Percentiles rank a stretch among this genome's conserved stretches.
Evolutionary conservation across 1,284 basidiomycete genomes (phyloP).

Genomic region (Cutaneotrichosporon sp.): DNA sequence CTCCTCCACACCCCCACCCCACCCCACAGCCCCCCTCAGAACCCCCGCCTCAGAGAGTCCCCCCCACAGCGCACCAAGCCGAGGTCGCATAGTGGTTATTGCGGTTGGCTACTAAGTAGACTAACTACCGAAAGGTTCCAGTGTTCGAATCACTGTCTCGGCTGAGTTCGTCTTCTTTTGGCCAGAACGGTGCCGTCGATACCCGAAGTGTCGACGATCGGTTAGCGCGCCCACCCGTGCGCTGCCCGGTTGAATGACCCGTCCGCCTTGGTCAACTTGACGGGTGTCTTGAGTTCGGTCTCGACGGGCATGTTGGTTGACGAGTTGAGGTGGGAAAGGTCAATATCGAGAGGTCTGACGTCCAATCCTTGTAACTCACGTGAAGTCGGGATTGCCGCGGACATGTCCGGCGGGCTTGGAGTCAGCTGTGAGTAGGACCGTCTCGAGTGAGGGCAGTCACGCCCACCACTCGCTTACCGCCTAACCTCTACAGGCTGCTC

Average conservation of each 20-base stretch:
- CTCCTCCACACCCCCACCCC: too few species aligned
- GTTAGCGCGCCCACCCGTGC: slow-evolving; percentile 21
- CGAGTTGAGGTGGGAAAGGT: too few species aligned
- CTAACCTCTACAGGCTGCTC: too few species aligned
- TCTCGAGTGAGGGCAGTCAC: too few species aligned
- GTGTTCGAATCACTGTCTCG: background rate
- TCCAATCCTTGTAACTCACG: too few species aligned
- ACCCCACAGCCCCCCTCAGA: too few species aligned
- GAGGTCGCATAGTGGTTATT: slow-evolving; percentile 1
- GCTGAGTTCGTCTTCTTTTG: slow-evolving; percentile 1
- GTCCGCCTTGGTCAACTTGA: slow-evolving; percentile 13
- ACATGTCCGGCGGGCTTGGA: too few species aligned
- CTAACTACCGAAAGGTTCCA: slow-evolving; percentile 3
- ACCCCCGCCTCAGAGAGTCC: too few species aligned
- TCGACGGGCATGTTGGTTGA: background rate
- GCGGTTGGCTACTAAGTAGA: slow-evolving; percentile 3
- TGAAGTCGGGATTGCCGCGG: too few species aligned
- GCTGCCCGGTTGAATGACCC: slow-evolving; percentile 16
- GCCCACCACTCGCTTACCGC: too few species aligned
- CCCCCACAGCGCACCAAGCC: background rate
- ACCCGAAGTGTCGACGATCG: slow-evolving; percentile 12
- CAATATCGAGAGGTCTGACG: too few species aligned
- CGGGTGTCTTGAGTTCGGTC: slow-evolving; percentile 17
- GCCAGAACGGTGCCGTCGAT: slow-evolving; percentile 8
- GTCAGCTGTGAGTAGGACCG: too few species aligned